Percentiles rank a stretch among this genome's conserved stretches.
phyloP scores from a whole-genome alignment of 192 early-diverging fungal species.

The Coemansia reversa region DNA sequence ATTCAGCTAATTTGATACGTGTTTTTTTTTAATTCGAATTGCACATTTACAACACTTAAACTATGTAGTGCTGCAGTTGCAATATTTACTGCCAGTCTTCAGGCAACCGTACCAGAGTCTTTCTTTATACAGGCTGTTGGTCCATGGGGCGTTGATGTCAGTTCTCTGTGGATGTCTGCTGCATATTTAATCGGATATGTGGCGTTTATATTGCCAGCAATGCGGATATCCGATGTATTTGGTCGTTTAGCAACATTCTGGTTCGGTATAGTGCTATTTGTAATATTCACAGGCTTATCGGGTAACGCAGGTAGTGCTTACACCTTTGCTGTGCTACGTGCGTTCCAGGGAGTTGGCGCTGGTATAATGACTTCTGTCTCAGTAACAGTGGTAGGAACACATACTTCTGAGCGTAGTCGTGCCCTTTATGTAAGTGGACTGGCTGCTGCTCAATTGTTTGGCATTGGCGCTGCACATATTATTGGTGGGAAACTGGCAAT shows the following conservation, averaged over 20 bases:
- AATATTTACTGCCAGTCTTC: constrained; percentile 26
- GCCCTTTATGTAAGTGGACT: constrained; percentile 29
- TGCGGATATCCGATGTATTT: constrained; percentile 30
- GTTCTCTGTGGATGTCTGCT: constrained; percentile 51
- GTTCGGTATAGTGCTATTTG: constrained; percentile 35
- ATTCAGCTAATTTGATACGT: no score
- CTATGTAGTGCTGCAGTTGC: constrained; percentile 29
- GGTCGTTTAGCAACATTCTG: constrained; percentile 36
- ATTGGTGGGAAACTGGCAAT: constrained; percentile 44
- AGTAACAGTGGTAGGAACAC: constrained; percentile 18
- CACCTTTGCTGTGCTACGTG: constrained; percentile 38
- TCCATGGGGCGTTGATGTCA: constrained; percentile 42
- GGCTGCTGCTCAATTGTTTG: constrained; percentile 42
- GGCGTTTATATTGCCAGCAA: constrained; percentile 27
- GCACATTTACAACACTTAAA: no score
- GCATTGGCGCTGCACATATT: constrained; percentile 40
- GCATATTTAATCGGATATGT: constrained; percentile 53
- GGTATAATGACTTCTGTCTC: constrained; percentile 30
- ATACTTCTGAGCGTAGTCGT: constrained; percentile 34
- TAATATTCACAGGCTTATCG: constrained; percentile 32
- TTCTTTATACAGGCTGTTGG: constrained; percentile 47
- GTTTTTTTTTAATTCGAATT: no score
- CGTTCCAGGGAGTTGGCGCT: constrained; percentile 45
- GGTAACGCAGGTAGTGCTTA: constrained; percentile 23
- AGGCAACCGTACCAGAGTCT: constrained; percentile 35